Base-by-base conservation (phyloP, 257 asterid species). In the Fraxinus pennsylvanica region DNA sequence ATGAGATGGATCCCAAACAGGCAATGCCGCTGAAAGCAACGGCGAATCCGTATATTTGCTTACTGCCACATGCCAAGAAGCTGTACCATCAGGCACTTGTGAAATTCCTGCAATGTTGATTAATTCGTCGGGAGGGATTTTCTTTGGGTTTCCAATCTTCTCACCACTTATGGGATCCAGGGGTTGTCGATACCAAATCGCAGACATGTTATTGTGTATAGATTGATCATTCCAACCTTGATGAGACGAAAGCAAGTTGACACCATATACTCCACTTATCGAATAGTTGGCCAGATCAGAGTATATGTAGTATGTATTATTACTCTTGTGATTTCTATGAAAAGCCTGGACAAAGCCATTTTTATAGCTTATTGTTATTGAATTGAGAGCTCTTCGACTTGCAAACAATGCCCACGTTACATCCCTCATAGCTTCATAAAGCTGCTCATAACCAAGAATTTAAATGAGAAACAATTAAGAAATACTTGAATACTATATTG, bases 301-400 rank as follows among this genome's bases (percentile, higher is more conserved):
- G 89, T 84, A 92, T 77, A 94, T 90, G 88, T 90, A 94, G 86
- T 81, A 92, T 21, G 97, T 90, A 80, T 84, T 87, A 22, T 92
- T 86, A 84, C 90, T 92, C 78, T 82, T 85, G 81, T 88, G 96
- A 81, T 92, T 89, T 79, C 98, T 91, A 19, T 94, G 98, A 65
- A 94, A 94, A 35, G 97, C 98, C 80, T 94, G 98, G 75, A 94
- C 98, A 66, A 94, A 94, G 35, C 98, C 98, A 70, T 94, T 94
- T 68, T 86, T 91, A 83, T 94, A 94, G 85, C 87, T 91, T 59
- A 94, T 76, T 33, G 98, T 92, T 63, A 94, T 82, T 1, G 98
- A 91, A 68, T 83, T 94, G 9, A 94, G 96, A 72, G 97, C 97
- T 78, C 75, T 92, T 57, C 90, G 78, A 81, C 97, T 94, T 6